Base-by-base conservation (phyloP, 2,329 filamentous ascomycete species). In the Nothomitra cinnamomea region DNA sequence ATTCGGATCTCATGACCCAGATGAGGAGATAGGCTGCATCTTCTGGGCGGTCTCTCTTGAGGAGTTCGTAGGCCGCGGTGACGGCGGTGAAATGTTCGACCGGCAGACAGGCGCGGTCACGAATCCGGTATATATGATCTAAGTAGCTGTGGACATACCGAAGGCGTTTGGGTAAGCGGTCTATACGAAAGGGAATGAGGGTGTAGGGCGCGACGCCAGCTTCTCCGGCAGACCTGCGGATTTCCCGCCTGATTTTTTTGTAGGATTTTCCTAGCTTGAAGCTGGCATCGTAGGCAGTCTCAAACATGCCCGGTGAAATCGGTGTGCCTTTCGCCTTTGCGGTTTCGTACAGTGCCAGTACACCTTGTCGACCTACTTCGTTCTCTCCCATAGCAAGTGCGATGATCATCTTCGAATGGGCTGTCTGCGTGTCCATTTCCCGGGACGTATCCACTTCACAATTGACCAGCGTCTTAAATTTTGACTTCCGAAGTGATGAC, bases 91-190 rank as follows among this genome's bases (percentile, higher is more conserved):
- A 57, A 48, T 64, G 60, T 25, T 55, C 57, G n/a, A 61, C 54
- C 6, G 57, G 57, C 19, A 58, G 57, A 3, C 61, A 61, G 28
- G 62, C 58, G 28, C 57, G 54, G n/a, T 60, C 58, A 54, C 63
- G 64, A 15, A 56, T 51, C n/a, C 59, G 57, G 53, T 66, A 66
- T 55, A 64, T 63, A 1, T 60, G 60, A 12, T 61, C 22, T 25
- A 52, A 19, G 22, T 36, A 42, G 21, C 8, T 13, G 24, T 13
- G 32, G 13, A 52, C 10, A 21, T 41, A 28, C 21, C 8, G 6
- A 17, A 32, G 6, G 13, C n/a, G 6, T 17, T 41, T 40, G n/a
- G 35, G 40, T 10, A 22, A 19, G 10, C 13, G n/a, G 15, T 8
- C 19, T 6, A 52, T 19, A 15, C 17, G 15, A 25, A 52, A 7